Evolutionary conservation across 2,329 filamentous ascomycete species (phyloP).

Genomic region (Fusarium armeniacum): DNA sequence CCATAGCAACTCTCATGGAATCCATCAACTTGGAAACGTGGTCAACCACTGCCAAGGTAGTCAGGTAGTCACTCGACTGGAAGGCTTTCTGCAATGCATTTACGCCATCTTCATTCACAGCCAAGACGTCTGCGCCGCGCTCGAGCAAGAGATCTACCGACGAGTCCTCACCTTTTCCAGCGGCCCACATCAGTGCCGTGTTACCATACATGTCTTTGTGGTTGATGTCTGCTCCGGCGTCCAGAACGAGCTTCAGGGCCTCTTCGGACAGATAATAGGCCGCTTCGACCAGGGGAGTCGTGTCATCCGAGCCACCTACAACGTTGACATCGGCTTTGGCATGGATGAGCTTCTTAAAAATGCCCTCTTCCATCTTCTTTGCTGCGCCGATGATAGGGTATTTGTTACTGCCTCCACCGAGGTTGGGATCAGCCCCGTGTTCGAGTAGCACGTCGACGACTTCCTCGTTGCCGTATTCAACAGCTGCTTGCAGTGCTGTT

Average conservation of each 20-base stretch:
- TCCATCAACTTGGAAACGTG: slow-evolving; percentile 44
- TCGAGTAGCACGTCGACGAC: slow-evolving; percentile 57
- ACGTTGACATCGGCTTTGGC: slow-evolving; percentile 56
- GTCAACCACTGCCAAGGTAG: slow-evolving; percentile 54
- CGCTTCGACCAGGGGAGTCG: slow-evolving; percentile 57
- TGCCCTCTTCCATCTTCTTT: slow-evolving; percentile 52
- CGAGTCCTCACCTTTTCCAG: slow-evolving; percentile 50
- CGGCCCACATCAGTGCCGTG: slow-evolving; percentile 57
- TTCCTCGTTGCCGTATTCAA: slow-evolving; percentile 53
- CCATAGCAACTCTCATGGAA: slow-evolving; percentile 27
- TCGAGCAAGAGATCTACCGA: slow-evolving; percentile 31
- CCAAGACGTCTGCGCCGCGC: slow-evolving; percentile 26
- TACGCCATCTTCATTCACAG: not conserved
- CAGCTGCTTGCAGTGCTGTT: slow-evolving; percentile 59
- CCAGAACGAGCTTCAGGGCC: slow-evolving; percentile 53
- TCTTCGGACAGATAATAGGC: slow-evolving; percentile 53
- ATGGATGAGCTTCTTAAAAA: slow-evolving; percentile 54
- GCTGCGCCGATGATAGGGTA: slow-evolving; percentile 58
- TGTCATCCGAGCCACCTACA: slow-evolving; percentile 52
- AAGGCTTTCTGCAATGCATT: slow-evolving; percentile 30
- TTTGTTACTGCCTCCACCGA: slow-evolving; percentile 53
- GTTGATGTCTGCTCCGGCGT: slow-evolving; percentile 57
- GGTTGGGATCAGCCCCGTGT: slow-evolving; percentile 55
- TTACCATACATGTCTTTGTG: slow-evolving; percentile 54
- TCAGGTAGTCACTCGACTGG: slow-evolving; percentile 23